Base-by-base conservation (phyloP, 2,329 filamentous ascomycete species). In the Onygenales sp. region DNA sequence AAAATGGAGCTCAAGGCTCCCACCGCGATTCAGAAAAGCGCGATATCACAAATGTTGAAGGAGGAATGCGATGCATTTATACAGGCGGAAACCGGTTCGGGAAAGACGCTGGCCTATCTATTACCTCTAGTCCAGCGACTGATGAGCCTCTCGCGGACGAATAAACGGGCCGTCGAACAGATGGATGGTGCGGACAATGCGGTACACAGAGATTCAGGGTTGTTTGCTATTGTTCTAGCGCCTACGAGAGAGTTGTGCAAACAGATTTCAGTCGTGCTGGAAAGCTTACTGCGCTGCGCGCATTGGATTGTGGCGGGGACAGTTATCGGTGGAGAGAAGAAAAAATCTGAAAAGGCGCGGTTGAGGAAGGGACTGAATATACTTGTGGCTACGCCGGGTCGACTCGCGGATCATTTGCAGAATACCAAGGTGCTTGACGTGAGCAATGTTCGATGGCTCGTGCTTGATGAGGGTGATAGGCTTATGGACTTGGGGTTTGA, bases 401-500 rank as follows among this genome's bases (percentile, higher is more conserved):
- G 93, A 56, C 75, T 98, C 54, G 87, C 85, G 3, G 93, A 98
- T 73, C 93, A 98, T 70, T 73, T 98, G 47, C 86, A 94, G 61
- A 89, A 96, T 65, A 98, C 93, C 0, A 84, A 95, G 68, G 89
- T 85, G 0, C 75, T 98, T 51, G 88, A 93, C 58, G 83, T 97
- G 42, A 87, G 87, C 62, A 91, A 86, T 21, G 92, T 96, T 4
- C 80, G 92, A 55, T 98, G 93, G 93, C 74, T 98, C 27, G 85
- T 98, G 2, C 78, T 98, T 5, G 93, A 98, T 63, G 93, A 98
- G 70, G 93, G 93, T 33, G 93, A 98, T 76, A 82, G 93, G n/a
- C 75, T 98, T 66, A 96, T 98, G 92, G 93, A 98, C 65, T 79
- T 97, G 63, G 93, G 93, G 0, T 98, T 98, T 61, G 93, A 97